Evolutionary conservation across 306 rosid species (phyloP).

Genomic region (Vigna trinervia): DNA sequence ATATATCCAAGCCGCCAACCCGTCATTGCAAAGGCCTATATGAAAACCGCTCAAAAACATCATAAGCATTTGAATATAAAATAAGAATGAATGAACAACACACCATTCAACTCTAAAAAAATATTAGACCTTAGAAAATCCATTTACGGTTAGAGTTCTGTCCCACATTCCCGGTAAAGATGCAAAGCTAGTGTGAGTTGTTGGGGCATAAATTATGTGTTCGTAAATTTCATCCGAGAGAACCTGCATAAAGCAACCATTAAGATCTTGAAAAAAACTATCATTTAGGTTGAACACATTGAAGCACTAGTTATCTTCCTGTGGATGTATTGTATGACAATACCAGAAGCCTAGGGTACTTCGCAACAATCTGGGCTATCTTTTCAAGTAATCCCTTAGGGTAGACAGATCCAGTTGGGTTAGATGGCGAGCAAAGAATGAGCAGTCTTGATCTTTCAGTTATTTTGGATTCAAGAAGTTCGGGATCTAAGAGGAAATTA

Average conservation of each 20-base stretch:
- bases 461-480: conserved; percentile 72
- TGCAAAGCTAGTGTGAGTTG: conserved; percentile 95
- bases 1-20: conserved; percentile 99
- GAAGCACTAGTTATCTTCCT: conserved; percentile 26
- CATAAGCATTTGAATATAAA: conserved; percentile 32
- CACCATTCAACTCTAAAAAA: conserved; percentile 6
- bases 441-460: conserved; percentile 81
- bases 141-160: conserved; percentile 91
- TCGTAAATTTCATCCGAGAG: conserved; percentile 91
- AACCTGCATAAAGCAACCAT: conserved; percentile 62
- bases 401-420: conserved; percentile 96
- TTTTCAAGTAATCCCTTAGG: conserved; percentile 85
- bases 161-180: conserved; percentile 98
- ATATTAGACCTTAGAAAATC: conserved; percentile 82
- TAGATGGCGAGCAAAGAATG: conserved; percentile 93
- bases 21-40: conserved; percentile 97
- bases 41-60: conserved; percentile 44
- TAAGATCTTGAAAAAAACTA: conserved; percentile 38
- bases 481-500: conserved; percentile 83
- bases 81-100: conserved; percentile 14
- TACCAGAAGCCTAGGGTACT: conserved; percentile 98
- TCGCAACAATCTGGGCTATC: conserved; percentile 86
- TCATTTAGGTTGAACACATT: conserved; percentile 4
- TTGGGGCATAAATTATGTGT: conserved; percentile 93
- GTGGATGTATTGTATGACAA: conserved; percentile 36